phyloP scores from a whole-genome alignment of 352 stramenopile genomes.

The Phytophthora tentaculata region DNA sequence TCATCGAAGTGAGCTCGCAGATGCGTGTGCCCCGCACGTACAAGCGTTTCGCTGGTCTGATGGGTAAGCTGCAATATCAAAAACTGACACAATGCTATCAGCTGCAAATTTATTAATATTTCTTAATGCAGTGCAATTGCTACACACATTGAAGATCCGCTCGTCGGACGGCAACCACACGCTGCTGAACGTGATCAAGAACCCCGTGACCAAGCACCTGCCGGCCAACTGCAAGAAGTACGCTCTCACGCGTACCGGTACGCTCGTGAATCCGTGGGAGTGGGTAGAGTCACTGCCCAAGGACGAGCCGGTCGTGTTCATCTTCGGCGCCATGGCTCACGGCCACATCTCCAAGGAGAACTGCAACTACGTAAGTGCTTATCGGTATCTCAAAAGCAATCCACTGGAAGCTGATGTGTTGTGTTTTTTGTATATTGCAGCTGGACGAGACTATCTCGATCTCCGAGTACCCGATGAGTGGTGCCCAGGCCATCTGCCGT shows the following conservation, averaged over 20 bases:
- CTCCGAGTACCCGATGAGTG: constrained; percentile 98
- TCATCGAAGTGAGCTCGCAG: constrained; percentile 98
- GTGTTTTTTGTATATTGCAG: constrained; percentile 36
- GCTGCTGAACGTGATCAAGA: constrained; percentile 99
- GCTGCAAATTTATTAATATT: constrained; percentile 19
- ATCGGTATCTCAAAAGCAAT: neutral
- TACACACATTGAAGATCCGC: constrained; percentile 99
- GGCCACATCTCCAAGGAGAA: constrained; percentile 97
- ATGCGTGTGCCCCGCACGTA: constrained; percentile 99
- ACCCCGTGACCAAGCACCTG: constrained; percentile 97
- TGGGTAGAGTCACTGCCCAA: constrained; percentile 93
- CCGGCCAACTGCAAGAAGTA: constrained; percentile 96
- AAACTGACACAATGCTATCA: constrained; percentile 8
- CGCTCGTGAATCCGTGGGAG: constrained; percentile 94
- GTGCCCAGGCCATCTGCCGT: constrained; percentile 95
- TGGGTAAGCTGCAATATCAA: constrained; percentile 75
- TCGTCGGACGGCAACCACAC: constrained; percentile 96
- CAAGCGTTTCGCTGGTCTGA: constrained; percentile 97
- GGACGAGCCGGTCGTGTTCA: constrained; percentile 96
- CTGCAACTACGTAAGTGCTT: constrained; percentile 92
- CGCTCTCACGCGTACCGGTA: constrained; percentile 94
- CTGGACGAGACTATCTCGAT: constrained; percentile 98
- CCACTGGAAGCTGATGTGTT: constrained; percentile 9
- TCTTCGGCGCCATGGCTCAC: constrained; percentile 98
- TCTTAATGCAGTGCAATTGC: constrained; percentile 93